A percentile compares a stretch with the other conserved stretches of the same genome.
Conservation (phyloP, 73 alveolate genomes). For the Durusdinium trenchii region DNA sequence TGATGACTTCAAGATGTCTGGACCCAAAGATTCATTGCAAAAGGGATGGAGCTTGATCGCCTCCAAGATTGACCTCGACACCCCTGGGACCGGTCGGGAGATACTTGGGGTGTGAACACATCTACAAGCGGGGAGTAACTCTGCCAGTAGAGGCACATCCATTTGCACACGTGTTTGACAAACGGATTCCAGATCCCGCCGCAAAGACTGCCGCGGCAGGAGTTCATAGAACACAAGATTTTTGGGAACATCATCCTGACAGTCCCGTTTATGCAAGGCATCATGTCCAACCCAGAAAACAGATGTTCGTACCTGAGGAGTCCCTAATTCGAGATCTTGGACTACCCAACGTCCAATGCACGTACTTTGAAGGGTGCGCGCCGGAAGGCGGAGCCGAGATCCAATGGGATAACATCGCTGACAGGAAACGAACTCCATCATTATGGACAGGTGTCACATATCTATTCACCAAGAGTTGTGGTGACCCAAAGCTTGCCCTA, state of each 20-base stretch:
- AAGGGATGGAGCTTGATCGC: neutral
- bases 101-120: constrained; percentile 21
- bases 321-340: neutral
- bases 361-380: neutral
- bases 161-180: constrained; percentile 48
- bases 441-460: neutral
- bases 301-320: neutral
- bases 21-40: neutral
- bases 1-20: constrained; percentile 55
- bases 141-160: neutral
- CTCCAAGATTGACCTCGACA: constrained; percentile 11
- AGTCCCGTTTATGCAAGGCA: neutral
- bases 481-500: neutral
- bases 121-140: too few species aligned
- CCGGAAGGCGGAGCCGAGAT: neutral
- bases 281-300: neutral
- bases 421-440: neutral
- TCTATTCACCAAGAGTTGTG: neutral
- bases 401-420: neutral
- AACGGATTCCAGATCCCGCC: constrained; percentile 45
- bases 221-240: neutral
- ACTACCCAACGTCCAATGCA: neutral
- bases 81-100: neutral
- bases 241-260: neutral
- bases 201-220: constrained; percentile 17